Evolutionary conservation across 2,329 filamentous ascomycete genomes (phyloP).

Genomic region (Stemphylium beticola): DNA sequence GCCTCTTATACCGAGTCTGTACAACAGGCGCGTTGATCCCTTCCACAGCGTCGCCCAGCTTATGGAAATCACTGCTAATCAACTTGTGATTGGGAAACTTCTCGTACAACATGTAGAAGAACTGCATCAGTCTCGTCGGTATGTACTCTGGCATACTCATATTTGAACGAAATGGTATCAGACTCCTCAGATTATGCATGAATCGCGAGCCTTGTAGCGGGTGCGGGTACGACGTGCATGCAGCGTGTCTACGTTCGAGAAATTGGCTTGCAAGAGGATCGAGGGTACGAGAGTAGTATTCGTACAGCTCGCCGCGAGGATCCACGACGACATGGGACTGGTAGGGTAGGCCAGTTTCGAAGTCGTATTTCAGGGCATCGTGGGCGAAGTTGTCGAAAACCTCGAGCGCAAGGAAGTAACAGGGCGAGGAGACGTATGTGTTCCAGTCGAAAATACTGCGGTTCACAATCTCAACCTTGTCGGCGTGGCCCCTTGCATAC

Average conservation of each 20-base stretch:
- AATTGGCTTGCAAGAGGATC: slow-evolving; percentile 85
- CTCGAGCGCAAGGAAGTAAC: slow-evolving; percentile 97
- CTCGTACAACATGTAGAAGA: slow-evolving; percentile 87
- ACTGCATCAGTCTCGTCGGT: slow-evolving; percentile 92
- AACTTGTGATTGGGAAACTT: slow-evolving; percentile 92
- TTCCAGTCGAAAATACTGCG: slow-evolving; percentile 94
- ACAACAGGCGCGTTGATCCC: slow-evolving; percentile 94
- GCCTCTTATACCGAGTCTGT: slow-evolving; percentile 87
- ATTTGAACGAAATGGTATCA: slow-evolving; percentile 74
- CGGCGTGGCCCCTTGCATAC: slow-evolving; percentile 74
- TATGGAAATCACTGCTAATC: slow-evolving; percentile 88
- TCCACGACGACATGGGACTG: slow-evolving; percentile 92
- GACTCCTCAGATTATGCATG: slow-evolving; percentile 66
- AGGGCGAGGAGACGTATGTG: slow-evolving; percentile 84
- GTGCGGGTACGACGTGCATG: slow-evolving; percentile 66
- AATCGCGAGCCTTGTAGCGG: slow-evolving; percentile 62
- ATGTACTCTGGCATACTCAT: slow-evolving; percentile 89
- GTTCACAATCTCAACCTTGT: slow-evolving; percentile 94
- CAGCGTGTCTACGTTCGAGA: slow-evolving; percentile 81
- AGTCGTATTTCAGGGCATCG: slow-evolving; percentile 90
- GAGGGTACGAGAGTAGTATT: slow-evolving; percentile 83
- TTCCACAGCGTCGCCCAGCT: slow-evolving; percentile 78
- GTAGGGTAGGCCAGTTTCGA: slow-evolving; percentile 77
- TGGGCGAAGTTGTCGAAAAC: slow-evolving; percentile 99
- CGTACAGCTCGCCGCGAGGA: slow-evolving; percentile 84